Evolutionary conservation across 305 asterid species (phyloP).

Genomic region (Fraxinus sp.): DNA sequence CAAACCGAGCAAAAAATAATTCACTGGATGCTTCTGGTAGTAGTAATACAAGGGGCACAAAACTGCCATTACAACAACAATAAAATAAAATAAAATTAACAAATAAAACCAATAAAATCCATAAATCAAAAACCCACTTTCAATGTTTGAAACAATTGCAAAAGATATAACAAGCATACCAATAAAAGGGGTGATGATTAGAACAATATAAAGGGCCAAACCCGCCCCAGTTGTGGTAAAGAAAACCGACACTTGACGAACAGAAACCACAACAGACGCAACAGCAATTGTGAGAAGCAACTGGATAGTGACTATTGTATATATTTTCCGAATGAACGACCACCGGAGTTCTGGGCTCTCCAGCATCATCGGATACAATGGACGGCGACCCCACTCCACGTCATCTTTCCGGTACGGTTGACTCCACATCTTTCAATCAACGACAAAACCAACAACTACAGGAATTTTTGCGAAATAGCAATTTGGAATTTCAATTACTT

Average conservation of each 20-base stretch:
- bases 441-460: neutral
- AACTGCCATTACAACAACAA: slow-evolving; percentile 39
- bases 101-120: neutral
- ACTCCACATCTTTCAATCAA: slow-evolving; percentile 30
- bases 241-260: slow-evolving; percentile 43
- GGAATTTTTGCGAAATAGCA: neutral
- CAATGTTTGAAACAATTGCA: neutral
- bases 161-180: slow-evolving; percentile 11
- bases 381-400: slow-evolving; percentile 38
- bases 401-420: slow-evolving; percentile 38
- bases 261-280: slow-evolving; percentile 40
- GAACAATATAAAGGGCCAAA: slow-evolving; percentile 46
- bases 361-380: slow-evolving; percentile 49
- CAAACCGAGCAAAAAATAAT: slow-evolving; percentile 66
- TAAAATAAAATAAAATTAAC: neutral
- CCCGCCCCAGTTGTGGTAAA: slow-evolving; percentile 46
- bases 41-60: slow-evolving; percentile 65
- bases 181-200: slow-evolving; percentile 45
- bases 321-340: slow-evolving; percentile 60
- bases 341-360: slow-evolving; percentile 55
- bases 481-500: slow-evolving; percentile 8
- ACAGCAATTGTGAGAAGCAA: slow-evolving; percentile 50
- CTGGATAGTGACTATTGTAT: slow-evolving; percentile 40
- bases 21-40: slow-evolving; percentile 76
- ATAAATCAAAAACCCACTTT: neutral